phyloP scores from a whole-genome alignment of 2,329 filamentous ascomycete genomes.

The Xylariaceae sp. region DNA sequence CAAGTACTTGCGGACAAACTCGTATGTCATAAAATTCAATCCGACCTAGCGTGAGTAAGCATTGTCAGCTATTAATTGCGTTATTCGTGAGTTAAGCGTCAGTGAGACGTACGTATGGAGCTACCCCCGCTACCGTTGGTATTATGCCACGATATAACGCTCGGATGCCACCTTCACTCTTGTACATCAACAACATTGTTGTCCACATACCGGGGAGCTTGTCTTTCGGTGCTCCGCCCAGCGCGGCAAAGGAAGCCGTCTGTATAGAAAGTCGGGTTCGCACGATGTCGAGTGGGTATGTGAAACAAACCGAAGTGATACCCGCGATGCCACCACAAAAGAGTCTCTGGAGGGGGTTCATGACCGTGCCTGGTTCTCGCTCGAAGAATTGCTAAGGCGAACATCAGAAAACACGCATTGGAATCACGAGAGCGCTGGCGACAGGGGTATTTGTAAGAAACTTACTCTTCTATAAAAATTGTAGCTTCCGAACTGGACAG shows the following conservation, averaged over 20 bases:
- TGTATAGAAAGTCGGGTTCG: conserved; percentile 96
- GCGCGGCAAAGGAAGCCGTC: conserved; percentile 87
- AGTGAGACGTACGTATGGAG: conserved; percentile 74
- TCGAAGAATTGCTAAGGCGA: conserved; percentile 73
- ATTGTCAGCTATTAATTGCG: conserved; percentile 9
- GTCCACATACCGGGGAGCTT: conserved; percentile 91
- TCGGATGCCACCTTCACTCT: conserved; percentile 80
- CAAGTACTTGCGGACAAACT: conserved; percentile 81
- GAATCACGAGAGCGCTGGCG: background rate
- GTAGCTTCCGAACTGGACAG: conserved; percentile 97
- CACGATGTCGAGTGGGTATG: conserved; percentile 97
- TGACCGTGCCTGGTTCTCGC: conserved; percentile 71
- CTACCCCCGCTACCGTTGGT: conserved; percentile 92
- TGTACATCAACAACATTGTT: conserved; percentile 85
- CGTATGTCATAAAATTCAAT: conserved; percentile 98
- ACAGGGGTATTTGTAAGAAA: conserved; percentile 19
- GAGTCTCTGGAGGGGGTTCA: conserved; percentile 76
- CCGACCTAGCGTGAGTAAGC: conserved; percentile 69
- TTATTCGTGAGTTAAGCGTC: background rate
- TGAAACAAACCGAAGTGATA: conserved; percentile 92
- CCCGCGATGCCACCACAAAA: conserved; percentile 91
- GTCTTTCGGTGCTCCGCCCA: conserved; percentile 64
- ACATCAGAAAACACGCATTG: conserved; percentile 13
- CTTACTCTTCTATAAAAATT: conserved; percentile 93
- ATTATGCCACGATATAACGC: conserved; percentile 95